Base-by-base conservation (phyloP, 176 grass and related monocot genomes). In the Carex kokanica region DNA sequence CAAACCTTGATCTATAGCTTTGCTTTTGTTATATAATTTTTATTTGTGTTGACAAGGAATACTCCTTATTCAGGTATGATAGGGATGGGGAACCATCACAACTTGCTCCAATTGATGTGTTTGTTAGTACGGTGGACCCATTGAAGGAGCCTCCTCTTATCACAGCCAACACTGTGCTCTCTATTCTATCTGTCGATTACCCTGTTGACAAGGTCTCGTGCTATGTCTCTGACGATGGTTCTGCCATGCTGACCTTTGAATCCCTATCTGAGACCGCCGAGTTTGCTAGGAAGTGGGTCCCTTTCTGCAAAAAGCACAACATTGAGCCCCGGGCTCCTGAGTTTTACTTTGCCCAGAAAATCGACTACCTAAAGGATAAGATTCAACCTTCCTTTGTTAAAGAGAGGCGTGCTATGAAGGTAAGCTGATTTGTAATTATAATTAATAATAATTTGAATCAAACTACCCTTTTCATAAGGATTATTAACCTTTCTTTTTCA, bases 331-430 rank as follows among this genome's bases (percentile, higher is more conserved):
- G 92, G 74, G 94, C 94, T 83, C 94, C 94, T 67, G 94, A 97
- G 64, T 97, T 94, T 90, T 97, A 97, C 72, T 97, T 97, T 88
- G 90, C 90, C 77, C 94, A 94, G 88, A 97, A 97, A 85, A 97
- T 97, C 64, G 92, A 97, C 85, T 94, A 97, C 83, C 84, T 97
- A 36, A 97, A 92, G 62, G 94, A 97, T 81, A 97, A 97, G 85
- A 88, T 97, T 51, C 88, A 91, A 79, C 94, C 94, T 57, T 94
- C 92, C 62, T 97, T 97, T 92, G 94, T 94, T 25, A 97, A 94
- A 86, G 92, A 97, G 82, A 89, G 94, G 38, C 83, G 94, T 10
- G 90, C 94, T 74, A 97, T 97, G 94, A 97, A 97, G 92, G 94
- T 94, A 84, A 89, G 80, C 65, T 77, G 4, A 21, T 83, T 27